These are phyloP conservation scores for Hanseniaspora lachancei DNA, from an alignment of 805 yeast species.

Conservation along the genomic window DNA sequence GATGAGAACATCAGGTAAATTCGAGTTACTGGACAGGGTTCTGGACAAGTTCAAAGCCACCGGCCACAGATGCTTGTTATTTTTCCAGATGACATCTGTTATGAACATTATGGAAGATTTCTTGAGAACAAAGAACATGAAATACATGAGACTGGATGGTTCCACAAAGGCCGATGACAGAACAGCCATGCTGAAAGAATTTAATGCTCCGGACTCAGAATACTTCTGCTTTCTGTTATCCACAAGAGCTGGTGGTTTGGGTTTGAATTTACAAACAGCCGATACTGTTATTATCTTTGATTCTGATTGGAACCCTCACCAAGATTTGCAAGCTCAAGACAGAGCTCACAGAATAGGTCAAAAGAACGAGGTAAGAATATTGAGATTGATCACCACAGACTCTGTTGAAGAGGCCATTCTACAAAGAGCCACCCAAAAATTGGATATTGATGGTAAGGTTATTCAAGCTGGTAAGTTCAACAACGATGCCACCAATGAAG, in stretches of 20 bases:
- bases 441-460: conserved; percentile 79
- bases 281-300: conserved; percentile 79
- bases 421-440: conserved; percentile 69
- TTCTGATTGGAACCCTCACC: conserved; percentile 87
- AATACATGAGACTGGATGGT: conserved; percentile 71
- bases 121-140: conserved; percentile 49
- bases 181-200: conserved; percentile 55
- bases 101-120: conserved; percentile 86
- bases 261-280: conserved; percentile 74
- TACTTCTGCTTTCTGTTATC: conserved; percentile 68
- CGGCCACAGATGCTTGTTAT: conserved; percentile 68
- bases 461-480: conserved; percentile 87
- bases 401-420: conserved; percentile 74
- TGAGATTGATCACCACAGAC: conserved; percentile 66
- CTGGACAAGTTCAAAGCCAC: conserved; percentile 61
- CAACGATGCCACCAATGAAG: conserved; percentile 74
- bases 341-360: conserved; percentile 86
- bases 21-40: conserved; percentile 62
- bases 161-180: conserved; percentile 75
- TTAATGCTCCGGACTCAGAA: conserved; percentile 64
- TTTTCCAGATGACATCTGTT: conserved; percentile 80
- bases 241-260: conserved; percentile 83
- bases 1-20: conserved; percentile 70
- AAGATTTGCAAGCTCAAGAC: conserved; percentile 82
- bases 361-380: conserved; percentile 72